Base-by-base conservation (phyloP, 305 asterid species). In the Ajuga reptans region DNA sequence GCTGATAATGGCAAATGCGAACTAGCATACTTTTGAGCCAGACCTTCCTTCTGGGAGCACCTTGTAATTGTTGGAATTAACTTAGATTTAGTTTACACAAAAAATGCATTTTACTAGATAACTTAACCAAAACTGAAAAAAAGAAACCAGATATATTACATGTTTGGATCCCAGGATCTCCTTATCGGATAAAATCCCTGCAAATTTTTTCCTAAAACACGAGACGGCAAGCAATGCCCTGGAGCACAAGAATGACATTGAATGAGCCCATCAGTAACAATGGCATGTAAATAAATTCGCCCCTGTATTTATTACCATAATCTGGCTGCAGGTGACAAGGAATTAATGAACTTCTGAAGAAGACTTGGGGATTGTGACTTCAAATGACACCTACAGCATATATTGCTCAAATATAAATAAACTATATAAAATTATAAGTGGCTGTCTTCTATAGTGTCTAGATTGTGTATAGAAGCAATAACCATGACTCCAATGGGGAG, bases 1-100 rank as follows among this genome's bases (percentile, higher is more conserved):
- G 77, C 86, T 73, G 95, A 83, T 68, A 10, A 58, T 11, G 89
- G 84, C 80, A 93, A 78, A 76, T 75, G 77, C 9, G 75, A 80
- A 55, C 77, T 75, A 69, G 90, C 84, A 82, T 78, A 93, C 73
- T 68, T 81, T 69, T 89, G 95, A 72, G 85, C 96, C 73, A 87
- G 81, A 68, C 99, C 99, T 77, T 81, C 85, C 82, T 66, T 83
- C 99, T 93, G 96, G 75, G 72, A 84, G 79, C 83, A 87, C 95
- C 95, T 84, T 83, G 81, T 62, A 78, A 79, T 73, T 61, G 77
- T 72, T 51, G 64, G 77, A 63, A 80, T 83, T 83, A 83, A 85
- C 75, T 76, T 71, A 79, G 76, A 70, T 73, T 39, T 76, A 68
- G 68, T 69, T 55, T 31, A 56, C 45, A 37, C 42, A 61, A 67